phyloP scores from a whole-genome alignment of 2,329 filamentous ascomycete genomes.

The Penicillium carneum region DNA sequence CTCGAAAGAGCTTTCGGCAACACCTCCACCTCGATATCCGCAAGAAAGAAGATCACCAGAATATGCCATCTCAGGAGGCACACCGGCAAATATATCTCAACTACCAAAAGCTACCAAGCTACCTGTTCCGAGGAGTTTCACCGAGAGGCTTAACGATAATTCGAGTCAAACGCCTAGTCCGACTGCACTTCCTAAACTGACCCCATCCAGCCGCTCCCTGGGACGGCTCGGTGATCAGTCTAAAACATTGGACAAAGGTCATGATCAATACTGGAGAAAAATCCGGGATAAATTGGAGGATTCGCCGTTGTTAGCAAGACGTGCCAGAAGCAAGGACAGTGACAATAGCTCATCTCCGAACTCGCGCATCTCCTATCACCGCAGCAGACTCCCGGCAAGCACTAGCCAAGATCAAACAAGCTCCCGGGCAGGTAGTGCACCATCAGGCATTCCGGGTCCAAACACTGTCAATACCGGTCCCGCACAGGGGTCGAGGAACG shows the following conservation, averaged over 20 bases:
- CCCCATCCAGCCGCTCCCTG: conserved; percentile 13
- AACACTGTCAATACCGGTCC: conserved; percentile 36
- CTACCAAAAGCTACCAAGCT: conserved; percentile 40
- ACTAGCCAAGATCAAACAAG: conserved; percentile 15
- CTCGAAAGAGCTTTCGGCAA: conserved; percentile 18
- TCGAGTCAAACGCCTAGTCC: conserved; percentile 28
- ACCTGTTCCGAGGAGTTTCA: conserved; percentile 36
- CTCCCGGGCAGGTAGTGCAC: conserved; percentile 43
- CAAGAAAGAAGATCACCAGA: conserved; percentile 18
- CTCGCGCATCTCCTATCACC: conserved; percentile 31
- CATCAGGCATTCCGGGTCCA: conserved; percentile 50
- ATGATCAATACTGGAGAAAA: conserved; percentile 42
- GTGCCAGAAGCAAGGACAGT: conserved; percentile 30
- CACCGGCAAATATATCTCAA: conserved; percentile 26
- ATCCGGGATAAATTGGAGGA: conserved; percentile 40
- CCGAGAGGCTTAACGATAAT: conserved; percentile 29
- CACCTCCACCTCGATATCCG: conserved; percentile 14
- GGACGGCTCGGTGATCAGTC: conserved; percentile 21
- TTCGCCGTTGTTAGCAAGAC: conserved; percentile 25
- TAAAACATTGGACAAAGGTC: conserved; percentile 30
- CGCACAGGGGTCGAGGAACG: conserved; percentile 30
- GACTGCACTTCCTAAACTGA: conserved; percentile 25
- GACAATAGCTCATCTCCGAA: conserved; percentile 33
- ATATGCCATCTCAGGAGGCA: conserved; percentile 13
- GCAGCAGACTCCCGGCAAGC: conserved; percentile 25